Evolutionary conservation across 2,329 filamentous ascomycete genomes (phyloP).

Genomic region (Biscogniauxia mediterranea): DNA sequence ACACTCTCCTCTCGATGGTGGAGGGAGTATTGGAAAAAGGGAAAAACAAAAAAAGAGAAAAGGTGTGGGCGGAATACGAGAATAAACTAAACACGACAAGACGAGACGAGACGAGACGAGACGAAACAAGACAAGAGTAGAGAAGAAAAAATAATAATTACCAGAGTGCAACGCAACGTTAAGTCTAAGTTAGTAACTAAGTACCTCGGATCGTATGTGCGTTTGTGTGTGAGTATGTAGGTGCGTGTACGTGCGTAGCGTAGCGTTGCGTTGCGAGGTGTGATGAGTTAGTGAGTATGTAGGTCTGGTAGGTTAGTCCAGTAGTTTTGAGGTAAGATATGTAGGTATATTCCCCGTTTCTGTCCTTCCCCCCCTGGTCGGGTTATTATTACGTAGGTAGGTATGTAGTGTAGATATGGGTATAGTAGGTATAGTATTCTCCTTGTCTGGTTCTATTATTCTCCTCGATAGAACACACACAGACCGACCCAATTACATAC

Average conservation of each 20-base stretch:
- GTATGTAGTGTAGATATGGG: too few relatives aligned
- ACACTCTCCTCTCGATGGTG: slow-evolving; percentile 1
- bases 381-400: neutral
- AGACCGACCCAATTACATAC: too few relatives aligned
- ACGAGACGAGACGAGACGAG: neutral
- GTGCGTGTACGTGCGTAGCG: slow-evolving; percentile 8
- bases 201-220: slow-evolving; percentile 21
- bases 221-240: slow-evolving; percentile 4
- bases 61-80: neutral
- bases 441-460: too few relatives aligned
- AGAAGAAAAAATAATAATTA: neutral
- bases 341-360: too few relatives aligned
- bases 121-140: neutral
- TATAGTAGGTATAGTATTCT: too few relatives aligned
- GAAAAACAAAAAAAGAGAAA: slow-evolving; percentile 5
- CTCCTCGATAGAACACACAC: too few relatives aligned
- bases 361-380: neutral
- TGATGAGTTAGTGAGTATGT: too few relatives aligned
- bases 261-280: neutral
- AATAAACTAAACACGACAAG: neutral
- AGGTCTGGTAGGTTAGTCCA: too few relatives aligned
- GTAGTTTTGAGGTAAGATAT: too few relatives aligned
- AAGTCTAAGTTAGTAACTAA: slow-evolving; percentile 13
- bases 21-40: too few relatives aligned
- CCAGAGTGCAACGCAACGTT: slow-evolving; percentile 12